Base-by-base conservation (phyloP, 306 rosid species). In the Gillenia trifoliata region DNA sequence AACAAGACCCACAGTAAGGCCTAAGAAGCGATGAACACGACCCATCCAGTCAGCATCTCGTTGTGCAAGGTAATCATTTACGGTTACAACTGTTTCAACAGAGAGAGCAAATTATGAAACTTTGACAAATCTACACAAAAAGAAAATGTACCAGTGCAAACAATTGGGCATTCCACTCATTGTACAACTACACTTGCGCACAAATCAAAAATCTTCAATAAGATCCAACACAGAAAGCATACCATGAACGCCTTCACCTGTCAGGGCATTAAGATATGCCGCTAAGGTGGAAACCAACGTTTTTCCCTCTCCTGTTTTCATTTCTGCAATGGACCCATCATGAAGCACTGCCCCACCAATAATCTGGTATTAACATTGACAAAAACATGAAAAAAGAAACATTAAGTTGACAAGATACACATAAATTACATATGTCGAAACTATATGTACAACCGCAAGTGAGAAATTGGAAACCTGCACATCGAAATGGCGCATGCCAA, bases 41-140 rank as follows among this genome's bases (percentile, higher is more conserved):
- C 98, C 98, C 98, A 94, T 94, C 98, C 98, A 94, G 80, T 94
- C 98, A 75, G 98, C 97, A 88, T 94, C 97, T n/a, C 97, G 92
- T 76, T 91, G 96, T 87, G 98, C 98, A 81, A 94, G 88, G 88
- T 94, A 94, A 79, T 91, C 98, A 26, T 94, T 94, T 72, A 94
- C 97, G 4, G 98, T 91, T 23, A 94, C 97, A 83, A 94, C 97
- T 94, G 88, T 74, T 76, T 69, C 59, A 8, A 64, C 61, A 38
- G 68, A 73, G 68, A 73, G 40, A 22, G 23, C 54, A 74, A 52
- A 62, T 57, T 56, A 55, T 74, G 47, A 57, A 74, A 28, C 20
- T 62, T 68, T 34, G 79, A 78, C 15, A 22, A 29, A n/a, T 9
- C 28, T 72, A 49, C 62, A 62, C 30, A 12, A 75, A 20, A 71